Conservation (phyloP, 345 rosid genomes). For the Adansonia digitata region DNA sequence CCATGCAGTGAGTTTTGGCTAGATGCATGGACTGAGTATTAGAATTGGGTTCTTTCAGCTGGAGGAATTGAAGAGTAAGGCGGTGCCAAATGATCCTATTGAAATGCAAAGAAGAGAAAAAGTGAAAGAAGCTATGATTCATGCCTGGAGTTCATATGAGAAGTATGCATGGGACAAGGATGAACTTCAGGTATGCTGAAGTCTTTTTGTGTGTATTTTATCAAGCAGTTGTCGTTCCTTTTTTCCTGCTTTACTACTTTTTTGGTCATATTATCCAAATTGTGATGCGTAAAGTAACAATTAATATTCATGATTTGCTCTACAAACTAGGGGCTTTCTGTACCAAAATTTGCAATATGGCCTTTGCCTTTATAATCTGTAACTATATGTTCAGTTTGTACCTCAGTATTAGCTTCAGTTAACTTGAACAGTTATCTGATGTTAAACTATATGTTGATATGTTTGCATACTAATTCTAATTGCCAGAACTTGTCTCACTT, state of each 20-base stretch:
- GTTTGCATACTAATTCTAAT: neutral
- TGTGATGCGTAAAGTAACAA: neutral
- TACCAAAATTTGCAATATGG: neutral
- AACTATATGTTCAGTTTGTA: neutral
- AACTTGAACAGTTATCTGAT: neutral
- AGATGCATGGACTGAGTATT: neutral
- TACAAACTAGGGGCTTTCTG: neutral
- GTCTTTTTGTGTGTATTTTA: neutral
- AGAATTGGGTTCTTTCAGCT: conserved; percentile 9
- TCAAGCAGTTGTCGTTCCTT: neutral
- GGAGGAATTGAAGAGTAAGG: conserved; percentile 11
- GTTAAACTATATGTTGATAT: neutral
- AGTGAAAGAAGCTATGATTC: conserved; percentile 94
- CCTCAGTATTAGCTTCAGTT: neutral
- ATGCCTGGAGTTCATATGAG: conserved; percentile 98
- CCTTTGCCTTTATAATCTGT: neutral
- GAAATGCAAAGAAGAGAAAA: conserved; percentile 69
- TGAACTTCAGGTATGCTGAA: conserved; percentile 73
- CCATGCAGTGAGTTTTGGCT: neutral
- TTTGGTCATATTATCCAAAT: neutral
- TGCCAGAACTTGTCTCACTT: neutral
- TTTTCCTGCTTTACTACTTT: neutral
- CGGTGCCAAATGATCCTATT: conserved; percentile 35
- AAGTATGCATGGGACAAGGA: conserved; percentile 97
- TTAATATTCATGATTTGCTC: neutral